These are phyloP conservation scores for Phytophthora melonis DNA, from an alignment of 352 stramenopile genomes.

Conservation along the genomic window DNA sequence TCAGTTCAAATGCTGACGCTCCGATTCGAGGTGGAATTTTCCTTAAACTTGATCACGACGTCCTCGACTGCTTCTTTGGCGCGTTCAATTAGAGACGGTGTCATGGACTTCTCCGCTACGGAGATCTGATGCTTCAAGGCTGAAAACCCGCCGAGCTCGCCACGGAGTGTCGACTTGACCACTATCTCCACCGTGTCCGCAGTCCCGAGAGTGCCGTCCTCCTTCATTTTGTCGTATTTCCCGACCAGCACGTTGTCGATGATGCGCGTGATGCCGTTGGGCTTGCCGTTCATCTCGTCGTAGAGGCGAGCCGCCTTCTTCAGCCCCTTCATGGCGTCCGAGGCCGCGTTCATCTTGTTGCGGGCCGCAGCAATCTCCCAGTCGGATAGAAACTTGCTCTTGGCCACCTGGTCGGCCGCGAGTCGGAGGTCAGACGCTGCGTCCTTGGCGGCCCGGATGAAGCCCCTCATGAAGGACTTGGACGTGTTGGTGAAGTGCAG, in stretches of 20 bases:
- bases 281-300: conserved; percentile 35
- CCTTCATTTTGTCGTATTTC: conserved; percentile 21
- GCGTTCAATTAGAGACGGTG: conserved; percentile 28
- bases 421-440: conserved; percentile 20
- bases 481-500: conserved; percentile 33
- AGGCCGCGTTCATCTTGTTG: conserved; percentile 18
- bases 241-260: conserved; percentile 33
- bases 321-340: conserved; percentile 23
- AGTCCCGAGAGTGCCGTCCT: neutral
- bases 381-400: conserved; percentile 18
- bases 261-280: conserved; percentile 28
- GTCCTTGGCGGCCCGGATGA: conserved; percentile 35
- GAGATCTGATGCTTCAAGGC: conserved; percentile 35
- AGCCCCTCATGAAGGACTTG: conserved; percentile 29
- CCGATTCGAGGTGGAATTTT: conserved; percentile 1
- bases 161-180: conserved; percentile 29
- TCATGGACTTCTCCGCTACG: conserved; percentile 21
- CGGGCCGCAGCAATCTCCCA: conserved; percentile 27
- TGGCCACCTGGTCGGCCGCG: conserved; percentile 25
- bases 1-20: conserved; percentile 22
- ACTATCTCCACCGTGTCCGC: conserved; percentile 31
- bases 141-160: conserved; percentile 30
- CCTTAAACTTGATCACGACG: conserved; percentile 30
- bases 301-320: conserved; percentile 31
- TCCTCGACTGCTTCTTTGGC: conserved; percentile 29